Conservation (phyloP, 225 moss, liverwort and hornwort genomes). For the Pleurozium schreberi region DNA sequence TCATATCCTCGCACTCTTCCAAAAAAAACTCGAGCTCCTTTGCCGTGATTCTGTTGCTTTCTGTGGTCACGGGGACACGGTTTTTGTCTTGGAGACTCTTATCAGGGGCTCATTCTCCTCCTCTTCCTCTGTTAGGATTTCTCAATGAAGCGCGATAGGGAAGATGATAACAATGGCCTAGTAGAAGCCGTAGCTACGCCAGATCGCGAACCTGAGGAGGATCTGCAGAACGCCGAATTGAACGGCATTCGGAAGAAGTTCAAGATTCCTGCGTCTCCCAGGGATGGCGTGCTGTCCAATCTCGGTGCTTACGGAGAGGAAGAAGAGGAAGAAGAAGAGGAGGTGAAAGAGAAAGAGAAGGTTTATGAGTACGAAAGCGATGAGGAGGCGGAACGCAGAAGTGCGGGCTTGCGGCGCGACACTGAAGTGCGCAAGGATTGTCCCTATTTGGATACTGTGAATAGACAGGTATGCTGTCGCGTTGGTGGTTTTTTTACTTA, state of each 20-base stretch:
- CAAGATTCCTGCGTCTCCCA: conserved; percentile 25
- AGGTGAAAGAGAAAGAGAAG: conserved; percentile 22
- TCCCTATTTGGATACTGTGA: conserved; percentile 94
- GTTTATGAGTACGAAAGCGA: conserved; percentile 63
- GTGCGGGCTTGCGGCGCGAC: conserved; percentile 51
- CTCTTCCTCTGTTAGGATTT: neutral
- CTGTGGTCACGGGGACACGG: neutral
- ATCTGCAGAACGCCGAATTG: conserved; percentile 4
- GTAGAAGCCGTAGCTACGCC: neutral
- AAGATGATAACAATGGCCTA: neutral
- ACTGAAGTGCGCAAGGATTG: conserved; percentile 92
- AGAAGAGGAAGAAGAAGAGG: conserved; percentile 31
- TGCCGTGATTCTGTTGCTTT: neutral
- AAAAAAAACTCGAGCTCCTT: neutral
- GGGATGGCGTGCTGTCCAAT: conserved; percentile 23
- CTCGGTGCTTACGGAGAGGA: conserved; percentile 52
- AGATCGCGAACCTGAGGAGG: neutral
- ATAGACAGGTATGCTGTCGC: conserved; percentile 53
- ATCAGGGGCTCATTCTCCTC: neutral
- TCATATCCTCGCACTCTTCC: neutral
- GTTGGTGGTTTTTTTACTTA: neutral
- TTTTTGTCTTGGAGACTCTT: neutral
- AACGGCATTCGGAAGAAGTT: conserved; percentile 44
- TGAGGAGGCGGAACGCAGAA: conserved; percentile 45
- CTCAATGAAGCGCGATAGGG: conserved; percentile 41